Conservation (phyloP, 2,329 filamentous ascomycete species). For the Claviceps sp. region DNA sequence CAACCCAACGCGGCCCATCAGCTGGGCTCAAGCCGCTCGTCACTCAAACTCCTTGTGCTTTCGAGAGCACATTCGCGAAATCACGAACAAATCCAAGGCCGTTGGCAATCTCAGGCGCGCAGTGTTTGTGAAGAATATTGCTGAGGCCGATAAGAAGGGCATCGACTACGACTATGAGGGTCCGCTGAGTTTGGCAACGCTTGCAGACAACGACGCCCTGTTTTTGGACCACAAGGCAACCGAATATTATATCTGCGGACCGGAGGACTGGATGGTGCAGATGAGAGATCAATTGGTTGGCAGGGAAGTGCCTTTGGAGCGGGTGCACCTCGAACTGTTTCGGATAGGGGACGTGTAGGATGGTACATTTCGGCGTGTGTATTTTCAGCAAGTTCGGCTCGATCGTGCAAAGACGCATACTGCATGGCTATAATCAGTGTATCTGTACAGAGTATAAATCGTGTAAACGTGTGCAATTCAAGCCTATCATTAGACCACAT, state of each 20-base stretch:
- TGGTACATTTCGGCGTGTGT: neutral
- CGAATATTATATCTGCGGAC: conserved; percentile 58
- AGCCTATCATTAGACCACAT: no score
- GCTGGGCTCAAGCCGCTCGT: conserved; percentile 50
- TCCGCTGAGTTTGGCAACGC: conserved; percentile 38
- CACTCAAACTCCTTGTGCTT: conserved; percentile 41
- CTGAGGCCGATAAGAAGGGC: conserved; percentile 28
- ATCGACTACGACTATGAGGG: conserved; percentile 44
- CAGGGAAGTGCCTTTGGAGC: conserved; percentile 37
- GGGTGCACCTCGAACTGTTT: conserved; percentile 53
- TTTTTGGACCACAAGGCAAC: conserved; percentile 37
- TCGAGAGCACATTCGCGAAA: conserved; percentile 29
- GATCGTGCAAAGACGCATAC: no score
- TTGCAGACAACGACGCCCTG: conserved; percentile 36
- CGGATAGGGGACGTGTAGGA: conserved; percentile 32
- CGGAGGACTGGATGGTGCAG: conserved; percentile 51
- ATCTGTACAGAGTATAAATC: no score
- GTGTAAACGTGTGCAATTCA: no score
- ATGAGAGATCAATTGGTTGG: conserved; percentile 34
- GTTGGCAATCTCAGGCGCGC: conserved; percentile 14
- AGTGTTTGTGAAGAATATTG: conserved; percentile 40
- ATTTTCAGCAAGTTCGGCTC: no score
- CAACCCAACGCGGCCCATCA: conserved; percentile 30
- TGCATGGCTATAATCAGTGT: no score
- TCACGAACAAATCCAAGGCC: conserved; percentile 16